These are phyloP conservation scores for Hyphopichia pseudoburtonii DNA, from an alignment of 1,139 yeast genomes.

Conservation along the genomic window DNA sequence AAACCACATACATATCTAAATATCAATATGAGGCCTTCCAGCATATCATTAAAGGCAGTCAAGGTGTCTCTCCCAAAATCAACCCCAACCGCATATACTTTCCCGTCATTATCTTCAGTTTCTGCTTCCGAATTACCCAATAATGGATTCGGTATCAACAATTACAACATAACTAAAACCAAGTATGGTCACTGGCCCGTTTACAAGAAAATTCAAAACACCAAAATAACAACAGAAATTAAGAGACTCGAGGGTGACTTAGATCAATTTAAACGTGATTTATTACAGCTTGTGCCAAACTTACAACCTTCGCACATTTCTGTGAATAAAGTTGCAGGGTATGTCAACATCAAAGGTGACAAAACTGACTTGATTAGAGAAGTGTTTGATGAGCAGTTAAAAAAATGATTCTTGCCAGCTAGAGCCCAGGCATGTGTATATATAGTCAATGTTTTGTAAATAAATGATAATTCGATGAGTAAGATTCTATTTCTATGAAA, in stretches of 20 bases:
- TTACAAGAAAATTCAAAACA: constrained; percentile 56
- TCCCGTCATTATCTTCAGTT: constrained; percentile 30
- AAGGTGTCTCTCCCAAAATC: constrained; percentile 21
- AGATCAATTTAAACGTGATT: constrained; percentile 56
- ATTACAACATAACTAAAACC: constrained; percentile 55
- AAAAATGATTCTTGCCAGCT: no score
- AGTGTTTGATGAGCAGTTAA: constrained; percentile 30
- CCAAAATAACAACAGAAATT: constrained; percentile 59
- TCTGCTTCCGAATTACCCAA: constrained; percentile 32
- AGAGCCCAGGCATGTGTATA: no score
- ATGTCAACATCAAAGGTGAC: constrained; percentile 60
- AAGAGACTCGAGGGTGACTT: constrained; percentile 65
- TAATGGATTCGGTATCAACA: constrained; percentile 42
- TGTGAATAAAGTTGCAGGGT: constrained; percentile 39
- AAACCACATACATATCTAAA: not conserved
- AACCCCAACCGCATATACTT: constrained; percentile 19
- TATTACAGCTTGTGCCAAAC: constrained; percentile 46
- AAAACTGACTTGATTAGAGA: constrained; percentile 43
- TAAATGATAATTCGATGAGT: no score
- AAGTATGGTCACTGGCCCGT: constrained; percentile 68
- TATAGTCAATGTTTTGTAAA: no score
- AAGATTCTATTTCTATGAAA: no score
- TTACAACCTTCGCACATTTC: constrained; percentile 45
- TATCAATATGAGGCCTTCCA: constrained; percentile 27
- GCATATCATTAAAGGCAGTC: constrained; percentile 23